These are phyloP conservation scores for Chimonanthus salicifolius DNA, from an alignment of 164 flowering plant genomes.

Conservation along the genomic window DNA sequence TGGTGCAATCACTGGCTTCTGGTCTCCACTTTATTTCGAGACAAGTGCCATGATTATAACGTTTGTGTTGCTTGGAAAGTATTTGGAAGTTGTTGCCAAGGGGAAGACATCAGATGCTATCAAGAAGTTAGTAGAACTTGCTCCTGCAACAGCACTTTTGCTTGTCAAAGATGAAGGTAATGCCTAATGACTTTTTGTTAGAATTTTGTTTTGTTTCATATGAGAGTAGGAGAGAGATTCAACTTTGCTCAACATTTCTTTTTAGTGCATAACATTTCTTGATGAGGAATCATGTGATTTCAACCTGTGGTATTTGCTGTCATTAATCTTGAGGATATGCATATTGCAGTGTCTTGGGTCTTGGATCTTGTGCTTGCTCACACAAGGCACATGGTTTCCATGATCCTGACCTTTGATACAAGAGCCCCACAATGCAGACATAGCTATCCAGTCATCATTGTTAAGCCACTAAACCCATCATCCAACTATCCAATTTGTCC, in stretches of 20 bases:
- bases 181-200: neutral
- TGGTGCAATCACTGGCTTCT: slow-evolving; percentile 89
- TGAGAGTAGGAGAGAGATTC: neutral
- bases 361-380: neutral
- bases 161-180: slow-evolving; percentile 79
- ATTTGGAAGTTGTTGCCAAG: slow-evolving; percentile 91
- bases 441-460: too few relatives aligned
- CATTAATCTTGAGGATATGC: neutral
- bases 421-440: too few relatives aligned
- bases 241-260: neutral
- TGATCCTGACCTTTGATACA: too few relatives aligned
- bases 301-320: neutral
- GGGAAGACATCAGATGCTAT: slow-evolving; percentile 99
- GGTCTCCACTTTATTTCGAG: slow-evolving; percentile 97
- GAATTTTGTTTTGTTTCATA: neutral
- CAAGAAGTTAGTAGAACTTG: slow-evolving; percentile 87
- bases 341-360: neutral
- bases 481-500: too few relatives aligned
- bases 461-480: too few relatives aligned
- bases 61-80: slow-evolving; percentile 92
- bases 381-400: too few relatives aligned
- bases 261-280: neutral
- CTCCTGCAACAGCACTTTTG: slow-evolving; percentile 84
- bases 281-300: neutral
- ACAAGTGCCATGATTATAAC: slow-evolving; percentile 98